These are phyloP conservation scores for Croton setiger DNA, from an alignment of 441 rosid genomes.

Conservation along the genomic window DNA sequence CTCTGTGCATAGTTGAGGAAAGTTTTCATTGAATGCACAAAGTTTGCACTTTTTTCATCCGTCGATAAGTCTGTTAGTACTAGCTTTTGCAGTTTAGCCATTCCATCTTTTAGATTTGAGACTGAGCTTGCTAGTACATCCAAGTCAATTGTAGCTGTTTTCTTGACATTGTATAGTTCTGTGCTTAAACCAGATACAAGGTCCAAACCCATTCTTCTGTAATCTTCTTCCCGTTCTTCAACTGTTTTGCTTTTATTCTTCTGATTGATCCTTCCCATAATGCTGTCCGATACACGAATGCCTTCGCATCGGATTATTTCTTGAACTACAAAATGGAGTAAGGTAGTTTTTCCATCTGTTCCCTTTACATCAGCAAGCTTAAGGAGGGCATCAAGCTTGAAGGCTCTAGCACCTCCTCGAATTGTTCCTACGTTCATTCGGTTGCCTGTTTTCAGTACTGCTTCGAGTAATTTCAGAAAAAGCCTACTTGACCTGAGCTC, in stretches of 20 bases:
- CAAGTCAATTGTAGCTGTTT: conserved; percentile 79
- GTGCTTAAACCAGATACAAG: conserved; percentile 77
- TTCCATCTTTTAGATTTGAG: conserved; percentile 64
- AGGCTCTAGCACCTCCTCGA: conserved; percentile 91
- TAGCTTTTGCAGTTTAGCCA: conserved; percentile 47
- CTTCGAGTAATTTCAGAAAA: conserved; percentile 83
- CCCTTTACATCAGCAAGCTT: conserved; percentile 95
- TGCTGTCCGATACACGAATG: conserved; percentile 76
- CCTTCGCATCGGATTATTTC: conserved; percentile 91
- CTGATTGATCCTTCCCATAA: conserved; percentile 83
- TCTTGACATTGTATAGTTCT: conserved; percentile 87
- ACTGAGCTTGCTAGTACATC: conserved; percentile 87
- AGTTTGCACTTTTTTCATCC: conserved; percentile 46
- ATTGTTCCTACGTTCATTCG: conserved; percentile 94
- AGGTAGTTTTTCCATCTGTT: conserved; percentile 78
- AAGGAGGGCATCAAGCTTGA: conserved; percentile 90
- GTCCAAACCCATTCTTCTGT: conserved; percentile 86
- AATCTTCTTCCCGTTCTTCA: conserved; percentile 83
- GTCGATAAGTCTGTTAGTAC: conserved; percentile 32
- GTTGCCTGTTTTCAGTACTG: conserved; percentile 92
- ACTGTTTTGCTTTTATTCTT: conserved; percentile 48
- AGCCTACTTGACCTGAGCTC: conserved; percentile 90
- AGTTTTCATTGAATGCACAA: conserved; percentile 53
- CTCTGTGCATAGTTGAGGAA: conserved; percentile 56
- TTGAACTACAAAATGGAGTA: conserved; percentile 92